Evolutionary conservation across 140 eudicot species (phyloP), one percentile per base, ranked within the genome.

Genomic region (Senecio squalidus): DNA sequence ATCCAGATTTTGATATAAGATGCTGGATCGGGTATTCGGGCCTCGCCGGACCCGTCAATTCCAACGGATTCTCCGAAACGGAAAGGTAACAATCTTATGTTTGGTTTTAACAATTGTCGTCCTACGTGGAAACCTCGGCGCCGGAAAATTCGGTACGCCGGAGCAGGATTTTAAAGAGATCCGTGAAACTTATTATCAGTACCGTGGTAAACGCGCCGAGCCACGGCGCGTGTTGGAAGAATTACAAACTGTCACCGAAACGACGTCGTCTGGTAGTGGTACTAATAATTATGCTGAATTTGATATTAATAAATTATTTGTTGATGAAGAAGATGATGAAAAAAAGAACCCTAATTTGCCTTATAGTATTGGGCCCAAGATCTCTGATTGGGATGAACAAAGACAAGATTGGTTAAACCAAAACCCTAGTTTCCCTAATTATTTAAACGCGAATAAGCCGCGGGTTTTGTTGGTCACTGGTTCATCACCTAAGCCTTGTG

Each of bases 401-500:
- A 73, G 98, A 59, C 75, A 65, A 22, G 82, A 76, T 6, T 91
- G 98, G 98, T 55, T 91, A 66, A 86, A 78, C 44, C 67, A 60
- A 13, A 91, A 91, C 62, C 90, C 80, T 13, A 51, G 3, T 44
- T 90, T 82, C 55, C 78, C 94, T 22, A 91, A 78, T 72, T 91
- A 68, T 62, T 22, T 86, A 5, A 76, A 53, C 21, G 80, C 76
- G 4, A 64, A 67, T 44, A 91, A 91, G 64, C 98, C 95, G 24
- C 65, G 98, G 81, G 98, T 86, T 9, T 64, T 90, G 68, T 53
- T 90, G 66, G 95, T 91, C 0, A 91, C 98, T 5, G 98, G 98
- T 9, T 80, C 90, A 0, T 76, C 97, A n/a, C 97, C 97, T 0
- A 90, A 86, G 51, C 98, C 98, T 2, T 91, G 98, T 65, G 98